Base-by-base conservation (phyloP, 306 rosid genomes). In the Inga leiocalycina region DNA sequence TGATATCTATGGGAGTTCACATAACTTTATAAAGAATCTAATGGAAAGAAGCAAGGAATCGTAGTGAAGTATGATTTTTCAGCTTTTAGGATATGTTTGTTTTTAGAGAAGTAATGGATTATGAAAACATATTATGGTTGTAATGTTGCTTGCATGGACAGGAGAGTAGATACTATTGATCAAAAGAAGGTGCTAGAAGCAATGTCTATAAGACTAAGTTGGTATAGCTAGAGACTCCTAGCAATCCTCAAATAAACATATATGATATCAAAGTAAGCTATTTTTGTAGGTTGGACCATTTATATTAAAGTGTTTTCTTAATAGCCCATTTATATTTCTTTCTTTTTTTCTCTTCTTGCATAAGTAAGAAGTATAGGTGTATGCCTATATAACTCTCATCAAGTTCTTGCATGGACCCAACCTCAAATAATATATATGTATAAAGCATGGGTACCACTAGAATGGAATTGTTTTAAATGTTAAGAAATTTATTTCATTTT, bases 151-250 rank as follows among this genome's bases (percentile, higher is more conserved):
- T 79, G 74, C 51, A 75, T 81, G 51, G 79, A 86, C 89, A 93
- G 99, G 77, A 91, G 96, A 84, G 91, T 93, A 74, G 88, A 96
- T 80, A 92, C 98, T 62, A 37, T 84, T 84, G 88, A 91, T 81
- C 81, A 92, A 79, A 87, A 92, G 81, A 97, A 91, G 83, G 93
- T 96, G 77, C 89, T 92, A 76, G 84, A 91, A 77, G 91, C 94
- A 30, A 88, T 96, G 22, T 17, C 24, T 87, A 91, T 92, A 41
- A n/a, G 87, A 93, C 97, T 10, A 96, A 93, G 93, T 98, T 92
- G 83, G 94, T 96, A 85, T 96, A 98, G 98, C 84, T 92, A 80
- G 99, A 96, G 93, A 93, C 93, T 86, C 98, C 99, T 35, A 92
- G 97, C 81, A 93, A 96, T 86, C 98, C 99, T 69, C 95, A 94